Conservation (phyloP, 2,329 filamentous ascomycete species). For the Iodosphaeria phyllophila region DNA sequence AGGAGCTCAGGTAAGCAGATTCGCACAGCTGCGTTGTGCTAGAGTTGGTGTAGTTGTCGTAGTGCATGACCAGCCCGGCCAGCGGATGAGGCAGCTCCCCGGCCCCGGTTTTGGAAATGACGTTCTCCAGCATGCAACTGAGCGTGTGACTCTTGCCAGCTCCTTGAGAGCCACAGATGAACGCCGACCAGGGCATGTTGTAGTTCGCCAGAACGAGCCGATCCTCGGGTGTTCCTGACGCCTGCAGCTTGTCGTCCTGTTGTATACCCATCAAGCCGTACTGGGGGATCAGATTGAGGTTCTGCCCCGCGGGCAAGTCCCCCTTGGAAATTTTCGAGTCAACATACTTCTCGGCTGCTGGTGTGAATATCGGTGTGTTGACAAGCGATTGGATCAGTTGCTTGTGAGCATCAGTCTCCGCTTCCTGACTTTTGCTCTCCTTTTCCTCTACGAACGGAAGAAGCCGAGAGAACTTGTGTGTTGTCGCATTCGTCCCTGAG, state of each 20-base stretch:
- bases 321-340: too few relatives aligned
- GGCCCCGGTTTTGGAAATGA: slow-evolving; percentile 13
- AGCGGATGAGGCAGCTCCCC: slow-evolving; percentile 24
- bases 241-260: background rate
- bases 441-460: too few relatives aligned
- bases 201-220: slow-evolving; percentile 24
- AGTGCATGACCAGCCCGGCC: slow-evolving; percentile 32
- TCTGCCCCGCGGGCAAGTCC: too few relatives aligned
- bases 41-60: slow-evolving; percentile 20
- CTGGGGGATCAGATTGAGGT: slow-evolving; percentile 5
- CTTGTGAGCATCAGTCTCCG: too few relatives aligned
- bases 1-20: slow-evolving; percentile 29
- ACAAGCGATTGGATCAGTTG: too few relatives aligned
- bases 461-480: too few relatives aligned
- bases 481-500: too few relatives aligned
- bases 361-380: too few relatives aligned
- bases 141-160: slow-evolving; percentile 39
- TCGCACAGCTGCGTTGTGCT: slow-evolving; percentile 20
- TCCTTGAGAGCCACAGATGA: slow-evolving; percentile 43
- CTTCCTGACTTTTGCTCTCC: too few relatives aligned
- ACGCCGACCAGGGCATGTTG: slow-evolving; percentile 33
- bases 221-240: slow-evolving; percentile 3
- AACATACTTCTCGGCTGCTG: too few relatives aligned
- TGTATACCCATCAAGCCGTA: slow-evolving; percentile 6
- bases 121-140: slow-evolving; percentile 26